Conservation (phyloP, 306 rosid genomes). For the Prunus mume region DNA sequence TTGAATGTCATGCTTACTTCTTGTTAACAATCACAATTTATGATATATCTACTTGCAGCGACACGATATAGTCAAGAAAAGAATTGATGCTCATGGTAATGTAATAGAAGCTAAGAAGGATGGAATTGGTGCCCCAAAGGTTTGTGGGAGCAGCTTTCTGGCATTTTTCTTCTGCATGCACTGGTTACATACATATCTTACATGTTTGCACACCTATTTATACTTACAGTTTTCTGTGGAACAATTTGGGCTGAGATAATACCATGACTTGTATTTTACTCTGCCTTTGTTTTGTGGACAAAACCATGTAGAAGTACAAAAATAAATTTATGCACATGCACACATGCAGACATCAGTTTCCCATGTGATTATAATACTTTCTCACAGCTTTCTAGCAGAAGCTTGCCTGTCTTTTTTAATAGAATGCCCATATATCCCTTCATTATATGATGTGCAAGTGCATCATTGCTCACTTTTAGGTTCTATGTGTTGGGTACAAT, state of each 20-base stretch:
- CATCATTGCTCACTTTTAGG: neutral
- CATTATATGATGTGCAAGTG: neutral
- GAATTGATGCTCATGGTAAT: slow-evolving; percentile 66
- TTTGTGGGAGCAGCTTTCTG: slow-evolving; percentile 33
- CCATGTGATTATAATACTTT: neutral
- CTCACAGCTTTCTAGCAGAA: neutral
- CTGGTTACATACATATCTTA: slow-evolving; percentile 1
- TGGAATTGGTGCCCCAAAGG: slow-evolving; percentile 94
- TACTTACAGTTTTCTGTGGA: neutral
- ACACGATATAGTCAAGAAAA: slow-evolving; percentile 76
- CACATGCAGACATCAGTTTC: too few relatives aligned
- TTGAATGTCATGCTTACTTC: neutral
- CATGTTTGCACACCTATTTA: neutral
- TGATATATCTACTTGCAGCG: slow-evolving; percentile 51
- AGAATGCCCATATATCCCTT: neutral
- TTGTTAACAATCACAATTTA: slow-evolving; percentile 11
- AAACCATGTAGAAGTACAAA: neutral
- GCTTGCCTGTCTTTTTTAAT: neutral
- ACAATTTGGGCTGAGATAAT: neutral
- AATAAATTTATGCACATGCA: neutral
- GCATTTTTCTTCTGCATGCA: slow-evolving; percentile 10
- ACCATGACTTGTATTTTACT: neutral
- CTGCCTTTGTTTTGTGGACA: neutral
- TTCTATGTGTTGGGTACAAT: neutral
- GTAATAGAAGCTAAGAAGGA: slow-evolving; percentile 70